phyloP scores from a whole-genome alignment of 768 basidiomycete species.

The Xerocomus brunneocitrinus region DNA sequence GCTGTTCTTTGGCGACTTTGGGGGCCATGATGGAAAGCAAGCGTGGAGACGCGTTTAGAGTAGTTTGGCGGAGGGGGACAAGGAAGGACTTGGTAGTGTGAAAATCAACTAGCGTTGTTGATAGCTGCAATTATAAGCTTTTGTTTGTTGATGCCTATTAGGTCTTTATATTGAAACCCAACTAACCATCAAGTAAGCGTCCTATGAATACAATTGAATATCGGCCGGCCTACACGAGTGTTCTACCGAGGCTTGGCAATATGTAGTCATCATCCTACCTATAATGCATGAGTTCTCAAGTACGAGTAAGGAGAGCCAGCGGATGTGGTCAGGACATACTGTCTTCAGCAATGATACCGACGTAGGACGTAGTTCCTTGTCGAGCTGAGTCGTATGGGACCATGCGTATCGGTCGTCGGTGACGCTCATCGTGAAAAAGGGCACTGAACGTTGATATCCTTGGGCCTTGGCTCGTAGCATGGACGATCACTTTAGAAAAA shows the following conservation, averaged over 20 bases:
- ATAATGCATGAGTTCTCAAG: neutral
- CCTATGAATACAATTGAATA: slow-evolving; percentile 15
- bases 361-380: neutral
- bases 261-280: slow-evolving; percentile 4
- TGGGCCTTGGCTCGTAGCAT: slow-evolving; percentile 10
- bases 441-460: neutral
- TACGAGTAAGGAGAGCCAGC: neutral
- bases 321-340: slow-evolving; percentile 1
- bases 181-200: slow-evolving; percentile 34
- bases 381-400: neutral
- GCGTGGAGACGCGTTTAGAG: slow-evolving; percentile 25
- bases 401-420: neutral
- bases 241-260: slow-evolving; percentile 6
- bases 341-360: neutral
- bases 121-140: slow-evolving; percentile 37
- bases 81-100: slow-evolving; percentile 37
- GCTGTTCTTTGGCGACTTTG: slow-evolving; percentile 22
- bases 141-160: slow-evolving; percentile 38
- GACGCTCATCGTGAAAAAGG: slow-evolving; percentile 2
- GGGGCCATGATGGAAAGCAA: slow-evolving; percentile 20
- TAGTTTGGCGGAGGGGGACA: slow-evolving; percentile 26
- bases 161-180: slow-evolving; percentile 36
- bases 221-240: slow-evolving; percentile 8
- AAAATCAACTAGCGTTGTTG: slow-evolving; percentile 38
- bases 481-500: slow-evolving; percentile 21